These are phyloP conservation scores for Kuraishia piskuri DNA, from an alignment of 805 yeast genomes.

Conservation along the genomic window DNA sequence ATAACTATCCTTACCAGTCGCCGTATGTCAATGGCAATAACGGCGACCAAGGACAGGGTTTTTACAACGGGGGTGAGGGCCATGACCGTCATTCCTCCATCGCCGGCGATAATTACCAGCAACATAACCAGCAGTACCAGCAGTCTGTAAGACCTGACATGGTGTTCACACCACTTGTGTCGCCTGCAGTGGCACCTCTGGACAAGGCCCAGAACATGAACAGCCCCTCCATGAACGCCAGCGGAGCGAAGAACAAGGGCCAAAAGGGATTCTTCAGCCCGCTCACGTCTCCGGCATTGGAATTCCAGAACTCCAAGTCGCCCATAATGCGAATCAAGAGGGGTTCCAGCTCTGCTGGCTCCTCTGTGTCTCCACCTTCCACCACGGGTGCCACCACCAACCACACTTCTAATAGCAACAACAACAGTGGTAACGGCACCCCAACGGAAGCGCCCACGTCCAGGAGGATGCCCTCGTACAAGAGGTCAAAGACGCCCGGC, in stretches of 20 bases:
- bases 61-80: not conserved
- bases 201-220: conserved; percentile 21
- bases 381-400: not conserved
- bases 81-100: not conserved
- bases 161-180: conserved; percentile 63
- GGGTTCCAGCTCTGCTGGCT: conserved; percentile 1
- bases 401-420: not conserved
- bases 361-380: not conserved
- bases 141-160: conserved; percentile 1
- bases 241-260: conserved; percentile 9
- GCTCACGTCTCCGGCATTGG: conserved; percentile 62
- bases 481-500: conserved; percentile 29
- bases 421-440: not conserved
- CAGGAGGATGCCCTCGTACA: conserved; percentile 11
- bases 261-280: conserved; percentile 28
- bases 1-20: not conserved
- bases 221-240: not conserved
- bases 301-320: conserved; percentile 27
- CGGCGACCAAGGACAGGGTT: not conserved
- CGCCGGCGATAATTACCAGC: not conserved
- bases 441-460: conserved; percentile 8
- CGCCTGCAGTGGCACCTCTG: conserved; percentile 67
- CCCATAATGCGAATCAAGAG: conserved; percentile 16
- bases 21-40: not conserved
- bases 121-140: conserved; percentile 1